Evolutionary conservation across 257 asterid species (phyloP), one percentile per base, ranked within the genome.

Genomic region (Fraxinus quadrangulata): DNA sequence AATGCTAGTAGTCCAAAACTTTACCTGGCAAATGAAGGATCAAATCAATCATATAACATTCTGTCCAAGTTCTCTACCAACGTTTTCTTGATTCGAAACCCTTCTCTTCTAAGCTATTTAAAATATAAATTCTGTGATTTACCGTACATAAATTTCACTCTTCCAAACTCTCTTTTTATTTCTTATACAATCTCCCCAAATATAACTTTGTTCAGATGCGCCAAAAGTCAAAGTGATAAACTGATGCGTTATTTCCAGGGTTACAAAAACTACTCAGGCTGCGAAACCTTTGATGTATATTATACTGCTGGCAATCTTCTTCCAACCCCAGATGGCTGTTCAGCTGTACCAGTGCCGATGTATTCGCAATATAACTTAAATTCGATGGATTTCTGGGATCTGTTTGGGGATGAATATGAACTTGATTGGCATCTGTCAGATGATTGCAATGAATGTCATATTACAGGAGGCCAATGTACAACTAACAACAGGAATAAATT

Each of bases 151-250:
- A 56, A 56, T 19, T 19, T 56, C 11, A 0, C 26, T 56, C 66
- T n/a, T 56, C 66, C 63, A 19, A 56, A 7, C 28, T 19, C 66
- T n/a, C 5, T 28, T 19, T n/a, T 10, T 56, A 56, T 56, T 19
- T n/a, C 66, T n/a, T 56, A 70, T 16, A 9, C 72, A 14, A 10
- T 84, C 67, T 10, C 75, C 7, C 82, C 77, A 21, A 82, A 68
- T 17, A 42, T 84, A 74, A 77, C 87, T 11, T 16, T 87, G 12
- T 70, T 72, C 81, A 31, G 13, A 33, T 89, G 93, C 70, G 0
- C 0, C 13, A 39, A 0, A 3, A n/a, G 4, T 34, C 8, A 19
- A 2, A 40, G 47, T 7, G 11, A n/a, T 23, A 6, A 11, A 19
- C 66, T 8, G 23, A 7, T 6, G 26, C 54, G 54, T 45, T 45